These are phyloP conservation scores for Retiboletus fuscus DNA, from an alignment of 1,284 basidiomycete genomes.

Conservation along the genomic window DNA sequence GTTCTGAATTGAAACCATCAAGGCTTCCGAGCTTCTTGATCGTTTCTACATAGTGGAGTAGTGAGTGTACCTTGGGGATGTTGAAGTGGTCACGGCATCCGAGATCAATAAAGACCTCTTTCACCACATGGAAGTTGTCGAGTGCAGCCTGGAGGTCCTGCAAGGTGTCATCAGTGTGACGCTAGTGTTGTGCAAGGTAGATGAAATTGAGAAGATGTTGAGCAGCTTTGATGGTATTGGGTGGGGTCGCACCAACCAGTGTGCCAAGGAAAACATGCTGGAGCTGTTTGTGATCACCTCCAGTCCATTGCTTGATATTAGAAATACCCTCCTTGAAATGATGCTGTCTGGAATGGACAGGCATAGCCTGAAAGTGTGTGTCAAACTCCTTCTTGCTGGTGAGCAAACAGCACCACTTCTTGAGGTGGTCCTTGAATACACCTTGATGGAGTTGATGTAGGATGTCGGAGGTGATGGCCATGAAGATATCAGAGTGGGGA, in stretches of 20 bases:
- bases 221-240: too few species aligned
- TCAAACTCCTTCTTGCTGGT: background rate
- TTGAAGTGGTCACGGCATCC: slow-evolving; percentile 8
- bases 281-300: slow-evolving; percentile 5
- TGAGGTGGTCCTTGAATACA: slow-evolving; percentile 16
- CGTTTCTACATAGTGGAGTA: slow-evolving; percentile 25
- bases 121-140: background rate
- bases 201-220: slow-evolving; percentile 1
- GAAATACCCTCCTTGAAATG: slow-evolving; percentile 12
- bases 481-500: background rate
- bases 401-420: slow-evolving; percentile 6
- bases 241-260: background rate
- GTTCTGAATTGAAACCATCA: slow-evolving; percentile 31
- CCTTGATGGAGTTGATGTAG: slow-evolving; percentile 19
- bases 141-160: background rate
- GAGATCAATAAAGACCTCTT: background rate
- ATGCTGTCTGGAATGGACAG: background rate
- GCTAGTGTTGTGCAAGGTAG: background rate
- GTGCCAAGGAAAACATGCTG: background rate
- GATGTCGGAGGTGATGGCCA: background rate
- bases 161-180: background rate
- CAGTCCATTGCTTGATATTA: background rate
- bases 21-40: slow-evolving; percentile 19
- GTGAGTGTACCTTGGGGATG: slow-evolving; percentile 16
- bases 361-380: background rate